Evolutionary conservation across 2,329 filamentous ascomycete species (phyloP), one percentile per base, ranked within the genome.

Genomic region (Fusarium sarcochroum): DNA sequence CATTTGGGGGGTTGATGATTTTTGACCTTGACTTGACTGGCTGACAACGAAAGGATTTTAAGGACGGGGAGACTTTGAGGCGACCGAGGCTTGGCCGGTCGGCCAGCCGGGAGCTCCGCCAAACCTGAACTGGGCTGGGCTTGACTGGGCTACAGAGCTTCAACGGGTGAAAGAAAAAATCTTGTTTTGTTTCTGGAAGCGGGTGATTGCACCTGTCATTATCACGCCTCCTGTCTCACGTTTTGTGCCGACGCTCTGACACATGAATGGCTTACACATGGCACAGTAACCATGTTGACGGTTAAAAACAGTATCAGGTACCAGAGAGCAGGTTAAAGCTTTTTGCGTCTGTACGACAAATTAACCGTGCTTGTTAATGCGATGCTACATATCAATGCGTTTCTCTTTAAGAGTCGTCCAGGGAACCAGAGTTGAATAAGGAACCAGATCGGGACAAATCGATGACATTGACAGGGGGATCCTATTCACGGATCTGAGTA

Each of bases 71-170:
- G 58, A 63, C 54, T 68, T 64, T 49, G 37, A 63, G 56, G 66
- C 51, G 59, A 58, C 62, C 66, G 63, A 67, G 62, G 54, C 51
- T 69, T 58, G 59, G 37, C 58, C 60, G 68, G 68, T 44, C 51
- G 32, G 49, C 48, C 23, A 17, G 42, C 58, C 52, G 52, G 45
- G 34, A 63, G 50, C 60, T 60, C 63, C 66, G 57, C 37, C 37
- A 37, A 30, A 13, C 27, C 27, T 10, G 27, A 30, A 30, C 27
- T 30, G 34, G 48, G 42, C 40, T 58, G 37, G 50, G 49, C 47
- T 47, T 27, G 52, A 54, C 54, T 38, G 37, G 52, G 51, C 38
- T 32, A 27, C 13, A 42, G 50, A 55, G 20, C 44, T 60, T 46
- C 21, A 44, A 27, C 30, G 32, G 14, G 21, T 5, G 18, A 40